A percentile compares a stretch with the other conserved stretches of the same genome.
phyloP scores from a whole-genome alignment of 2,329 filamentous ascomycete genomes.

The Sporothrix variecibatus region DNA sequence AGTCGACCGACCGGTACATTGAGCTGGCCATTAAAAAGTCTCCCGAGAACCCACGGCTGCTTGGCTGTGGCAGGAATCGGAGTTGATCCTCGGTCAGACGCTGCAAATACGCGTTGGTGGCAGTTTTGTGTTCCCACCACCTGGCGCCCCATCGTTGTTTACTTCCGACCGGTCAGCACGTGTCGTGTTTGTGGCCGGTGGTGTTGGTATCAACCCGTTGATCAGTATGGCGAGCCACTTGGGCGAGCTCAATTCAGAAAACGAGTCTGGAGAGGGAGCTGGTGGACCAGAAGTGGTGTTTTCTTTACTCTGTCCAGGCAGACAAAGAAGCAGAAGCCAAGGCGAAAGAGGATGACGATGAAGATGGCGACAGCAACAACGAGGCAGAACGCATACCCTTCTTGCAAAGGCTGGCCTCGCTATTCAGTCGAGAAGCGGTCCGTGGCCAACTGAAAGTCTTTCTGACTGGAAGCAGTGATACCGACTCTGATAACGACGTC shows the following conservation, averaged over 20 bases:
- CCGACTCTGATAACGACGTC: not conserved
- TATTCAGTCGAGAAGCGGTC: constrained; percentile 45
- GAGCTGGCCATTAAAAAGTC: constrained; percentile 79
- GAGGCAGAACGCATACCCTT: constrained; percentile 48
- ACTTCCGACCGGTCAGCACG: constrained; percentile 39
- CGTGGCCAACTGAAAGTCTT: constrained; percentile 51
- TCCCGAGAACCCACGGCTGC: constrained; percentile 68
- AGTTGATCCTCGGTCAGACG: constrained; percentile 57
- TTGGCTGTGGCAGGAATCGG: constrained; percentile 67
- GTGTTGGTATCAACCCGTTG: constrained; percentile 80
- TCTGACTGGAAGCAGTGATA: constrained; percentile 38
- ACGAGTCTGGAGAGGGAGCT: not conserved
- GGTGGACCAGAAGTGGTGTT: constrained; percentile 52
- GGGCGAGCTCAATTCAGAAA: constrained; percentile 42
- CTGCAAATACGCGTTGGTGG: constrained; percentile 75
- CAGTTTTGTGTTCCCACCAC: constrained; percentile 76
- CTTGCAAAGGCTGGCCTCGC: constrained; percentile 47
- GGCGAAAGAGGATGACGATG: constrained; percentile 27
- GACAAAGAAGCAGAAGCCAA: constrained; percentile 30
- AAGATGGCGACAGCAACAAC: not conserved
- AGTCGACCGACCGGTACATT: constrained; percentile 50
- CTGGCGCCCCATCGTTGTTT: constrained; percentile 44
- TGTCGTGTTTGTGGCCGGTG: constrained; percentile 75
- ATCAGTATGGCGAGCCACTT: constrained; percentile 71
- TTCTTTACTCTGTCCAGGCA: constrained; percentile 63